Conservation (phyloP, 768 basidiomycete species). For the Lyophyllum atratum region DNA sequence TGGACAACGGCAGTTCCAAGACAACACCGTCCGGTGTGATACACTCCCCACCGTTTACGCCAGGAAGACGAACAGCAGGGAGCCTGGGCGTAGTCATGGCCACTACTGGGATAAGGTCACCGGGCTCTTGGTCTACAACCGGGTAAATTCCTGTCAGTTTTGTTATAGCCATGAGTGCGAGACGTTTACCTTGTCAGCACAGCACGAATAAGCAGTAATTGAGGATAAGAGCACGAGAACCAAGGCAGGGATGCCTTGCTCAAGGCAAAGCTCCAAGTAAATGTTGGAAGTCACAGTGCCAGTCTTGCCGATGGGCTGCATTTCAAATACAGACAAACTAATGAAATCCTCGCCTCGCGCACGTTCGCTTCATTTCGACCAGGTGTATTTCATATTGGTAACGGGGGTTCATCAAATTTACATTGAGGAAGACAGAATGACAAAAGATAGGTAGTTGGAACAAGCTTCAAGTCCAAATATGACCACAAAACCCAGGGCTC, state of each 20-base stretch:
- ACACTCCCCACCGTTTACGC: slow-evolving; percentile 42
- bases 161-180: not conserved
- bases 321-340: slow-evolving; percentile 40
- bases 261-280: not conserved
- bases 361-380: slow-evolving; percentile 5
- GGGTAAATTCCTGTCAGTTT: not conserved
- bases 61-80: slow-evolving; percentile 55
- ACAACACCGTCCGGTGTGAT: slow-evolving; percentile 46
- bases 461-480: slow-evolving; percentile 3
- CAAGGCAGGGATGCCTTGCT: slow-evolving; percentile 12
- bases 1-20: slow-evolving; percentile 47
- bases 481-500: not conserved
- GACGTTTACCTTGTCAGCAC: slow-evolving; percentile 10
- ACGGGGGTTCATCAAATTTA: slow-evolving; percentile 7
- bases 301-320: slow-evolving; percentile 4
- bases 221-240: not conserved
- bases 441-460: slow-evolving; percentile 4
- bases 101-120: slow-evolving; percentile 2
- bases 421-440: slow-evolving; percentile 1
- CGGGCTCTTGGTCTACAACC: not conserved
- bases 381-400: not conserved
- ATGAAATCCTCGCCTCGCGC: not conserved
- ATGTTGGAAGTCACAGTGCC: too few species aligned
- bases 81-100: slow-evolving; percentile 38
- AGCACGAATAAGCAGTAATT: not conserved